Conservation (phyloP, 208 protist genomes). For the Borovskyia barvae region DNA sequence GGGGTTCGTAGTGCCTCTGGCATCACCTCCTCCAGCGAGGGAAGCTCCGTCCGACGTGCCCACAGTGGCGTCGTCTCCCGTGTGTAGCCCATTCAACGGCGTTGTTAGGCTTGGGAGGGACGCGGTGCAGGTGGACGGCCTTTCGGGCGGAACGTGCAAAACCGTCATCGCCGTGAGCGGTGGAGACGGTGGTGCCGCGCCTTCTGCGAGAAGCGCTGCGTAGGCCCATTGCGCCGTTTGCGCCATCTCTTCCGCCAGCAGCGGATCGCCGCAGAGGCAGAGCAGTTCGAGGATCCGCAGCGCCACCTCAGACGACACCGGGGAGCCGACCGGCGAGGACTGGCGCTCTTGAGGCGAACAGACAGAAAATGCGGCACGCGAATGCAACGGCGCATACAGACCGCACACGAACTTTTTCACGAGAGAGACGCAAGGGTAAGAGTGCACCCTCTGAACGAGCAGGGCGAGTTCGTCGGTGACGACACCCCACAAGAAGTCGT, state of each 20-base stretch:
- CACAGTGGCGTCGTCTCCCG: too few species aligned
- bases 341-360: conserved; percentile 45
- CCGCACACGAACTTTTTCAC: conserved; percentile 46
- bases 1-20: too few species aligned
- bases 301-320: conserved; percentile 41
- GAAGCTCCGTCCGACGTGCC: too few species aligned
- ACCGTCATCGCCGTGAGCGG: too few species aligned
- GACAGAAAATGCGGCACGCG: conserved; percentile 48
- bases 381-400: conserved; percentile 45
- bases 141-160: too few species aligned
- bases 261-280: conserved; percentile 42
- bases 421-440: conserved; percentile 38
- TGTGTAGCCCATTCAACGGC: too few species aligned
- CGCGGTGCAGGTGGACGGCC: too few species aligned
- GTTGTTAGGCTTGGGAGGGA: too few species aligned
- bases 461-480: conserved; percentile 40
- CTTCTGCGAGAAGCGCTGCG: conserved; percentile 2
- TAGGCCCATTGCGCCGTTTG: conserved; percentile 44
- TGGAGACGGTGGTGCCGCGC: too few species aligned
- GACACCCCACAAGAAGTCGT: conserved; percentile 55
- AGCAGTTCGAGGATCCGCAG: conserved; percentile 51
- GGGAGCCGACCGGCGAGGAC: conserved; percentile 41
- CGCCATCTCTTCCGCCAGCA: conserved; percentile 36
- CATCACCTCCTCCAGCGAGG: too few species aligned
- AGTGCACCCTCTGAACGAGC: conserved; percentile 47